Conservation (phyloP, 306 rosid species). For the Inga oerstediana region DNA sequence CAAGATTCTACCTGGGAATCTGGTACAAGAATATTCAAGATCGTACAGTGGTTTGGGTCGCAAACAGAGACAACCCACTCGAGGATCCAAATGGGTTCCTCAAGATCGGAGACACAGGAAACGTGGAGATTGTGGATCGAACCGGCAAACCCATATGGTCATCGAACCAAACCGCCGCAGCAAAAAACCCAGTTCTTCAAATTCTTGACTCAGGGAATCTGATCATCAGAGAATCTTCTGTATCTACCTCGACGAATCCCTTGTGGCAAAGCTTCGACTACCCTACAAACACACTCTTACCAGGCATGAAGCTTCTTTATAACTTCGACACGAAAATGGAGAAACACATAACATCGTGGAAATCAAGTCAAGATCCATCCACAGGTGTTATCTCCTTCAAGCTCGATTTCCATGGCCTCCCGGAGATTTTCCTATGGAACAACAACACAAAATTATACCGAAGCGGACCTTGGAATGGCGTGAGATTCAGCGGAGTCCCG, state of each 20-base stretch:
- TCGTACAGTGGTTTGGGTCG: slow-evolving; percentile 68
- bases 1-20: slow-evolving; percentile 63
- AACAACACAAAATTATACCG: slow-evolving; percentile 36
- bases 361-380: slow-evolving; percentile 51
- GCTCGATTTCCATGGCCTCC: slow-evolving; percentile 62
- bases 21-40: slow-evolving; percentile 54
- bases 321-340: slow-evolving; percentile 45
- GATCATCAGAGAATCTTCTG: slow-evolving; percentile 43
- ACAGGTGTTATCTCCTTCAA: slow-evolving; percentile 61
- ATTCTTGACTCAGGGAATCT: slow-evolving; percentile 72
- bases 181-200: slow-evolving; percentile 44
- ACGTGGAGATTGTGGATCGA: slow-evolving; percentile 38
- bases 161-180: slow-evolving; percentile 33
- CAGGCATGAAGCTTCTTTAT: slow-evolving; percentile 77
- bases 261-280: slow-evolving; percentile 80
- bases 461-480: slow-evolving; percentile 90
- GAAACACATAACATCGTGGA: slow-evolving; percentile 61
- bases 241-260: not conserved
- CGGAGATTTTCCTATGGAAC: slow-evolving; percentile 57
- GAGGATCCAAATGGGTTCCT: slow-evolving; percentile 41
- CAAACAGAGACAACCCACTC: slow-evolving; percentile 73
- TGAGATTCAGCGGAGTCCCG: slow-evolving; percentile 76
- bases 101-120: slow-evolving; percentile 44
- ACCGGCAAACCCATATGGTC: slow-evolving; percentile 49
- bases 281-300: slow-evolving; percentile 68